These are phyloP conservation scores for Lyophyllum shimeji DNA, from an alignment of 768 basidiomycete species.

Conservation along the genomic window DNA sequence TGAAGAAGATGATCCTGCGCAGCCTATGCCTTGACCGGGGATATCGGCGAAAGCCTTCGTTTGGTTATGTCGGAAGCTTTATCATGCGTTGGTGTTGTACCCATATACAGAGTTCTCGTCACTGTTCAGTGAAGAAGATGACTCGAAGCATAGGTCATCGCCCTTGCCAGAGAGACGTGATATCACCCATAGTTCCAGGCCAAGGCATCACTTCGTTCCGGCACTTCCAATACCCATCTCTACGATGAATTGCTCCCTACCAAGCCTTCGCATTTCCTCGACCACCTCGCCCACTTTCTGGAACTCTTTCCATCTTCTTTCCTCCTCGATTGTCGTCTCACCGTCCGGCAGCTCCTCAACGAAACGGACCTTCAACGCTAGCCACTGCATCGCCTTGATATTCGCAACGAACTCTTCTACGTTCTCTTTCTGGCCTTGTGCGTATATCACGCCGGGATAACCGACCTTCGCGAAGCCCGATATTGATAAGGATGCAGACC, in stretches of 20 bases:
- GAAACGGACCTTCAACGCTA: conserved; percentile 65
- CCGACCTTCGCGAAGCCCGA: conserved; percentile 74
- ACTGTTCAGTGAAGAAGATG: no score
- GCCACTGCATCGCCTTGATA: conserved; percentile 78
- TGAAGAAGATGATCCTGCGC: not conserved
- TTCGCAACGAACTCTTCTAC: conserved; percentile 66
- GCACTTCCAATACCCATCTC: conserved; percentile 66
- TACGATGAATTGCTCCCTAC: conserved; percentile 52
- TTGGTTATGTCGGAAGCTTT: no score
- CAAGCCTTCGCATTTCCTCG: conserved; percentile 61
- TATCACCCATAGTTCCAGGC: no score
- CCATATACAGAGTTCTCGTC: no score
- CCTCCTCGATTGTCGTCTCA: conserved; percentile 1
- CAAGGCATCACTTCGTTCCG: conserved; percentile 1
- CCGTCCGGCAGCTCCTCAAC: conserved; percentile 40
- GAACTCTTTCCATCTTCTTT: conserved; percentile 56
- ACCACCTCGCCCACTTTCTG: conserved; percentile 71
- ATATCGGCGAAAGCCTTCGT: not conserved
- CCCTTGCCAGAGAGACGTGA: no score
- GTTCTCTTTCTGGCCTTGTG: conserved; percentile 49
- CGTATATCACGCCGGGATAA: conserved; percentile 76
- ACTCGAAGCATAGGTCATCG: no score
- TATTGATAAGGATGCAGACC: conserved; percentile 54
- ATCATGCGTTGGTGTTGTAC: no score
- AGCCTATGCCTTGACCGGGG: not conserved